Evolutionary conservation across 2,329 filamentous ascomycete species (phyloP), one percentile per base, ranked within the genome.

Genomic region (Fusarium floridanum): DNA sequence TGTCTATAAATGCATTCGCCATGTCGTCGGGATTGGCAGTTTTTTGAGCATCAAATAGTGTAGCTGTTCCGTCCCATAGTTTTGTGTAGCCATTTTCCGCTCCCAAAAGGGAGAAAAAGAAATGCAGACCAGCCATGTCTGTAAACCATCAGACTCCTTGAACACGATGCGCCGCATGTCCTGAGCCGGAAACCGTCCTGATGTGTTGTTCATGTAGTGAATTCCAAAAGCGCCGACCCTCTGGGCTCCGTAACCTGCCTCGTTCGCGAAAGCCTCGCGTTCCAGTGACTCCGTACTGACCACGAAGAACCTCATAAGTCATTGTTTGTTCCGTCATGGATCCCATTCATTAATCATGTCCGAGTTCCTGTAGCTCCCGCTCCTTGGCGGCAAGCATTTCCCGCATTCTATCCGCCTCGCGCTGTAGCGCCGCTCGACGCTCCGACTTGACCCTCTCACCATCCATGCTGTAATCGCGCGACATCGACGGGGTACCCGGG

Each of bases 331-430:
- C 64, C 72, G 48, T 75, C 67, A 56, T 72, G 66, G 67, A 71
- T 76, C 61, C 34, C 72, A 37, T 50, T 76, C 70, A 68, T 77
- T 69, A 78, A 70, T 78, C 73, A 27, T 73, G 76, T 60, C 80
- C 80, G 59, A 84, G 73, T 59, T 83, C 82, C 76, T 82, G 81
- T 20, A 95, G 84, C 78, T 95, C 93, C 56, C 91, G 87, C 82
- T 95, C 93, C 79, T 95, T 95, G 14, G 90, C 92, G 11, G 91
- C 88, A 34, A 95, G 85, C 81, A 93, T 86, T 80, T 92, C 90
- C 41, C 93, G 88, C 91, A 97, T 97, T 62, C 87, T 87, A 78
- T 95, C 93, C 0, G 93, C 91, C 81, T 97, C 94, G 27, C 91
- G 87, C 80, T 92, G 89, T 59, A 97, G 84, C 57, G 91, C 88